A percentile compares a stretch with the other conserved stretches of the same genome.
Conservation (phyloP, 768 basidiomycete genomes). For the Tephrocybe sp. region DNA sequence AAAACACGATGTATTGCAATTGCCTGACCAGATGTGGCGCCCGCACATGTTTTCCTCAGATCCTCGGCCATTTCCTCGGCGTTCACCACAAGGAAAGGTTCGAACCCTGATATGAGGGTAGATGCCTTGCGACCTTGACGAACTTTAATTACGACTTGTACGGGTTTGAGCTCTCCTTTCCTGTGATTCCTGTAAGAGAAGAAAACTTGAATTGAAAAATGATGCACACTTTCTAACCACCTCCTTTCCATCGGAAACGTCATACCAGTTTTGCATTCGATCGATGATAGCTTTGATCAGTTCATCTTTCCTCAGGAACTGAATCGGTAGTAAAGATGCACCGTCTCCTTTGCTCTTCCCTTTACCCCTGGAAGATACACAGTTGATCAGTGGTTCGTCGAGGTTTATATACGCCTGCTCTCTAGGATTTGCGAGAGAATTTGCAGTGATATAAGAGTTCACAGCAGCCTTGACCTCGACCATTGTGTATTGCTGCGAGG, state of each 20-base stretch:
- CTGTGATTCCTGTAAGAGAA: conserved; percentile 34
- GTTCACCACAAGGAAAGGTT: conserved; percentile 66
- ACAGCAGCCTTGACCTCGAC: conserved; percentile 57
- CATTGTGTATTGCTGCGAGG: conserved; percentile 51
- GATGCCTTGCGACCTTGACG: conserved; percentile 78
- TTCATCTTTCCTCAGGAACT: conserved; percentile 72
- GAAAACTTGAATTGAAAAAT: not conserved
- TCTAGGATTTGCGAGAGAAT: conserved; percentile 61
- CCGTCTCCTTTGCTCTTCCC: conserved; percentile 28
- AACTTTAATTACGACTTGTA: conserved; percentile 67
- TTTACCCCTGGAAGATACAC: conserved; percentile 35
- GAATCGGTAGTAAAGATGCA: conserved; percentile 20
- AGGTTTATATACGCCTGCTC: conserved; percentile 75
- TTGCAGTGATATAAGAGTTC: conserved; percentile 59
- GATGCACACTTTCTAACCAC: conserved; percentile 53
- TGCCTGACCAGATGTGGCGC: conserved; percentile 68
- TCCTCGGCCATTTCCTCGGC: conserved; percentile 79
- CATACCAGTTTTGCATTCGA: conserved; percentile 80
- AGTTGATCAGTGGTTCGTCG: conserved; percentile 42
- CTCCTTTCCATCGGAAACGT: conserved; percentile 59
- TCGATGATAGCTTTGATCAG: conserved; percentile 49
- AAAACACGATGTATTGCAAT: not conserved
- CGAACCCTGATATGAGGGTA: conserved; percentile 78
- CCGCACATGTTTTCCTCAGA: conserved; percentile 73
- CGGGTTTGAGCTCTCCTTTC: conserved; percentile 74